Conservation (phyloP, 73 alveolate species). For the Paramecium sonneborni region DNA sequence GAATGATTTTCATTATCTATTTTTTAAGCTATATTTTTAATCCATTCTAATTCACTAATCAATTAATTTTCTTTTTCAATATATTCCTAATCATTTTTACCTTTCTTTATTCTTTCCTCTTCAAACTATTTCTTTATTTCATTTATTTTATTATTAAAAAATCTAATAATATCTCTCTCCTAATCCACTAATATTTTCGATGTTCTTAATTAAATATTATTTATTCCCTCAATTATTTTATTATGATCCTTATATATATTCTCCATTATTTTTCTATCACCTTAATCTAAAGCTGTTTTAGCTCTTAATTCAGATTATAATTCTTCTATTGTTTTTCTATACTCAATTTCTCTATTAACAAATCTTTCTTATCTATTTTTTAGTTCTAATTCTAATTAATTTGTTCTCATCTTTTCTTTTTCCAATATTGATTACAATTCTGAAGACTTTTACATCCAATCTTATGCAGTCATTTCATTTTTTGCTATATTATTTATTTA, state of each 20-base stretch:
- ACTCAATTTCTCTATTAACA: conserved; percentile 84
- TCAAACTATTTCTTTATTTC: conserved; percentile 68
- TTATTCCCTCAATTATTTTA: conserved; percentile 58
- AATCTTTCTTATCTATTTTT: conserved; percentile 77
- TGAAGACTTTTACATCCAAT: conserved; percentile 73
- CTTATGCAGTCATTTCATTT: conserved; percentile 76
- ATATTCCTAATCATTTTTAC: conserved; percentile 63
- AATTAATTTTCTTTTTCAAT: conserved; percentile 63
- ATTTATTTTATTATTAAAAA: conserved; percentile 60
- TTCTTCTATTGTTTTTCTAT: conserved; percentile 80
- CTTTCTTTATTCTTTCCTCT: conserved; percentile 68
- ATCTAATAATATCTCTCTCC: conserved; percentile 64
- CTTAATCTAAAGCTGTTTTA: conserved; percentile 60
- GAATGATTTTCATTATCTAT: conserved; percentile 66
- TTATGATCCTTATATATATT: conserved; percentile 51
- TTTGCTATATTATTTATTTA: not conserved
- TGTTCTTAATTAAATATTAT: conserved; percentile 55
- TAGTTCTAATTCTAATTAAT: conserved; percentile 68
- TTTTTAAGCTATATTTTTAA: conserved; percentile 63
- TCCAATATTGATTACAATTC: conserved; percentile 63
- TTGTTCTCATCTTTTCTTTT: conserved; percentile 62
- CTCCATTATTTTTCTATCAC: conserved; percentile 62
- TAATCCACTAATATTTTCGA: conserved; percentile 64
- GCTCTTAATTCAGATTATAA: conserved; percentile 68
- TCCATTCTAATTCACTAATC: conserved; percentile 63